Conservation (phyloP, 73 alveolate species). For the Breviolum minutum region DNA sequence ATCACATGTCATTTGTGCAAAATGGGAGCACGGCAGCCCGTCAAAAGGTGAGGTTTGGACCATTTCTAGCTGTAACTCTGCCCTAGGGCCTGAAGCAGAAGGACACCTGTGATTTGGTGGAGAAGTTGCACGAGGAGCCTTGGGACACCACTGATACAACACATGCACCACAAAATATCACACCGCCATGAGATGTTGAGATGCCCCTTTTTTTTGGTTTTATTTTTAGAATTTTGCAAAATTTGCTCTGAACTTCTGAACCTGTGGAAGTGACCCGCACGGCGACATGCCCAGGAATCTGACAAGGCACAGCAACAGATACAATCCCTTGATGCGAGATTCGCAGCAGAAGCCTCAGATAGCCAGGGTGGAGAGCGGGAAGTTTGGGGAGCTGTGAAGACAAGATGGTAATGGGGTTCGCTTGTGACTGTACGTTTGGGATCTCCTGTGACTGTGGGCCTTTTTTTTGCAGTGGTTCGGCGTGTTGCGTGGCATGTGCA, state of each 20-base stretch:
- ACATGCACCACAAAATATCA: background rate
- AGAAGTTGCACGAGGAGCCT: background rate
- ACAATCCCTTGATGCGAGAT: background rate
- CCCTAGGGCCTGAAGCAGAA: conserved; percentile 10
- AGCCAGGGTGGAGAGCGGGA: background rate
- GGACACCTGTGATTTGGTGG: background rate
- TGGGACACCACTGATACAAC: background rate
- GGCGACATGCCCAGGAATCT: conserved; percentile 1
- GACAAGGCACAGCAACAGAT: background rate
- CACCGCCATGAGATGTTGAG: background rate
- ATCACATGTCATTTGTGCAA: no score
- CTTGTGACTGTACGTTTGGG: no score
- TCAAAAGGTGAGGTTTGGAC: background rate
- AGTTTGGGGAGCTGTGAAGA: background rate
- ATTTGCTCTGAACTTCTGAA: no score
- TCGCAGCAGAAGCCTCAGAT: background rate
- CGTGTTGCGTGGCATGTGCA: background rate
- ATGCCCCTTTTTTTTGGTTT: background rate
- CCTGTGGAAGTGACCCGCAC: background rate
- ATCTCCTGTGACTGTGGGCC: no score
- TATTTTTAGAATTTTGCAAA: no score
- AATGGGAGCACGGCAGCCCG: background rate
- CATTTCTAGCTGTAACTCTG: background rate
- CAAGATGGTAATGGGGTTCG: no score
- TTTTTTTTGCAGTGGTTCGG: background rate